phyloP scores from a whole-genome alignment of 2,329 filamentous ascomycete species.

The Ascochyta lentis region DNA sequence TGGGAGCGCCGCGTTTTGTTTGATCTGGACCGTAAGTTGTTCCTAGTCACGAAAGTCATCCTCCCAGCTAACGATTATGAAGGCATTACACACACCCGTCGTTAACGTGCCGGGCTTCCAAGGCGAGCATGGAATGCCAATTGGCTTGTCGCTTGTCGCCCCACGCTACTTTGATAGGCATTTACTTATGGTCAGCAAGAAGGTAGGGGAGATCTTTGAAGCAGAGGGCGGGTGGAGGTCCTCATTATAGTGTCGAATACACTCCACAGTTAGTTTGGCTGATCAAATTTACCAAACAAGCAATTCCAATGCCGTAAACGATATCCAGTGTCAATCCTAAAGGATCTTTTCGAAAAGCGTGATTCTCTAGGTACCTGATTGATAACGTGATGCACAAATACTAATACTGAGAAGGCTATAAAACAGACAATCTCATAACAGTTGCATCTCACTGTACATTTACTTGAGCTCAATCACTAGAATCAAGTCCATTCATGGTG shows the following conservation, averaged over 20 bases:
- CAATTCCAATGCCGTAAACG: no score
- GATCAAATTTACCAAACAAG: no score
- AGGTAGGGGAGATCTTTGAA: slow-evolving; percentile 41
- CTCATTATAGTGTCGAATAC: background rate
- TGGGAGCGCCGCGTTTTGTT: slow-evolving; percentile 61
- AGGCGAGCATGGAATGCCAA: slow-evolving; percentile 63
- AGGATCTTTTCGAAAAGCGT: no score
- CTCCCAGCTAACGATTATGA: slow-evolving; percentile 3
- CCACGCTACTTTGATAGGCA: slow-evolving; percentile 44
- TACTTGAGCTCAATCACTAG: no score
- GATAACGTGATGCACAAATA: no score
- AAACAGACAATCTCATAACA: no score
- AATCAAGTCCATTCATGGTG: no score
- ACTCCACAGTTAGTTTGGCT: no score
- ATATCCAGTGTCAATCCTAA: no score
- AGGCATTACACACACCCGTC: slow-evolving; percentile 64
- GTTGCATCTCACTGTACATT: no score
- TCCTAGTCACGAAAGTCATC: accelerated
- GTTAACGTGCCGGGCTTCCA: slow-evolving; percentile 70
- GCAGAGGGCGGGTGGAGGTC: slow-evolving; percentile 38
- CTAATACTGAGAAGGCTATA: no score
- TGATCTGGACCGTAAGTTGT: slow-evolving; percentile 55
- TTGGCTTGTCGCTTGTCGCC: slow-evolving; percentile 63
- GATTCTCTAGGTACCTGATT: no score
- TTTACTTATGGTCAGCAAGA: slow-evolving; percentile 36